phyloP scores from a whole-genome alignment of 2,329 filamentous ascomycete genomes.

The Mollisia scopiformis region DNA sequence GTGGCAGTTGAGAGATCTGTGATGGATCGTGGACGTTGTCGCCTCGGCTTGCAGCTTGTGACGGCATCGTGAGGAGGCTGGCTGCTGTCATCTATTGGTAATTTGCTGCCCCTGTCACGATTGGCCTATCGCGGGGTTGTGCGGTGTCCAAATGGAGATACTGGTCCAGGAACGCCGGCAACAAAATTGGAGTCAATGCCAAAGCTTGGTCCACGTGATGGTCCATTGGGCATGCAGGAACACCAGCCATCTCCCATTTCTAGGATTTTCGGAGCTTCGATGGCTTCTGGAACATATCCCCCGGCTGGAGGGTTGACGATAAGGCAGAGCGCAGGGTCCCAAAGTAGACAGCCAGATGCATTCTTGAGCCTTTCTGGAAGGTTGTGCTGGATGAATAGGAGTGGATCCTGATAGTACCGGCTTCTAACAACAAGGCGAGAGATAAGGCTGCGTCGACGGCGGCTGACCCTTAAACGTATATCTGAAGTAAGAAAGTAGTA shows the following conservation, averaged over 20 bases:
- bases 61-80: not conserved
- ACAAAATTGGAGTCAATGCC: not conserved
- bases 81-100: not conserved
- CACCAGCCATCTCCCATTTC: not conserved
- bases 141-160: constrained; percentile 10
- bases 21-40: not conserved
- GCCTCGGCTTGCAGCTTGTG: not conserved
- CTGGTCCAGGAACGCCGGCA: not conserved
- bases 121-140: constrained; percentile 3
- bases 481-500: not conserved
- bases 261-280: not conserved
- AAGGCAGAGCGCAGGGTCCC: no score
- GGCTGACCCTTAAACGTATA: not conserved
- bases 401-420: not conserved
- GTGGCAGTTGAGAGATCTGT: not conserved
- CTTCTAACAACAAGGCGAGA: no score
- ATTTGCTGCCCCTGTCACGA: constrained; percentile 3
- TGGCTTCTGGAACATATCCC: not conserved
- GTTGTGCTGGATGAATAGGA: not conserved
- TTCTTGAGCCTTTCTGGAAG: not conserved
- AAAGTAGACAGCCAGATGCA: no score
- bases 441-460: no score
- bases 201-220: not conserved
- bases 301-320: not conserved
- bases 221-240: not conserved